Evolutionary conservation across 768 basidiomycete species (phyloP).

Genomic region (Leccinum subgranulosum): DNA sequence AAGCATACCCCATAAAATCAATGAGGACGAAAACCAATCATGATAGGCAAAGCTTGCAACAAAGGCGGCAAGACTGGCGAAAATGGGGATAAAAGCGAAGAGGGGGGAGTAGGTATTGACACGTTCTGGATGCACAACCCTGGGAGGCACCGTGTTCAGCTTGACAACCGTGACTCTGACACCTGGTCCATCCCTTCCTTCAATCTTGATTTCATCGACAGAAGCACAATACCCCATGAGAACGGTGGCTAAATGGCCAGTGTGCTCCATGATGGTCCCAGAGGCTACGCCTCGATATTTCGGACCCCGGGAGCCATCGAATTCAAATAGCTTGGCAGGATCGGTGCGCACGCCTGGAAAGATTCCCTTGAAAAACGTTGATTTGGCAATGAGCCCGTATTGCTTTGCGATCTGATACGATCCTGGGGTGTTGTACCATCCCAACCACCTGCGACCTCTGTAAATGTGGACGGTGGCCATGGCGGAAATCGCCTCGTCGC

Average conservation of each 20-base stretch:
- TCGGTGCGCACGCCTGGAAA: slow-evolving; percentile 14
- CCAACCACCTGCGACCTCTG: slow-evolving; percentile 24
- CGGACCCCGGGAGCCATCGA: background rate
- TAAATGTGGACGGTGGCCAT: slow-evolving; percentile 29
- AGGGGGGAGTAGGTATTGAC: background rate
- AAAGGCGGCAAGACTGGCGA: slow-evolving; percentile 16
- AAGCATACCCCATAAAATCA: slow-evolving; percentile 30
- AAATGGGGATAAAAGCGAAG: slow-evolving; percentile 18
- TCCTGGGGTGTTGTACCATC: slow-evolving; percentile 36
- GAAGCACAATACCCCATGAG: slow-evolving; percentile 3
- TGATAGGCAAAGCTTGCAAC: slow-evolving; percentile 12
- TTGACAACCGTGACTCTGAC: background rate
- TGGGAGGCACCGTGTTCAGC: slow-evolving; percentile 1
- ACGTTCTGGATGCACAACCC: background rate
- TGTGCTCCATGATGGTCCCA: slow-evolving; percentile 7
- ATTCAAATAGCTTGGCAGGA: slow-evolving; percentile 6
- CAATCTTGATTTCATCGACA: background rate
- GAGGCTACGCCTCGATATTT: slow-evolving; percentile 2
- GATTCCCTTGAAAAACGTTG: slow-evolving; percentile 6
- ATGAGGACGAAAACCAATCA: slow-evolving; percentile 26
- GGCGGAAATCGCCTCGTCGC: slow-evolving; percentile 31
- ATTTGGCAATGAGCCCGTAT: slow-evolving; percentile 21
- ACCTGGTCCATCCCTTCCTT: background rate
- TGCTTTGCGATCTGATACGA: slow-evolving; percentile 27
- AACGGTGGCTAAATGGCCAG: slow-evolving; percentile 5